Evolutionary conservation across 306 rosid species (phyloP), one percentile per base, ranked within the genome.

Genomic region (Cucurbita pepo): DNA sequence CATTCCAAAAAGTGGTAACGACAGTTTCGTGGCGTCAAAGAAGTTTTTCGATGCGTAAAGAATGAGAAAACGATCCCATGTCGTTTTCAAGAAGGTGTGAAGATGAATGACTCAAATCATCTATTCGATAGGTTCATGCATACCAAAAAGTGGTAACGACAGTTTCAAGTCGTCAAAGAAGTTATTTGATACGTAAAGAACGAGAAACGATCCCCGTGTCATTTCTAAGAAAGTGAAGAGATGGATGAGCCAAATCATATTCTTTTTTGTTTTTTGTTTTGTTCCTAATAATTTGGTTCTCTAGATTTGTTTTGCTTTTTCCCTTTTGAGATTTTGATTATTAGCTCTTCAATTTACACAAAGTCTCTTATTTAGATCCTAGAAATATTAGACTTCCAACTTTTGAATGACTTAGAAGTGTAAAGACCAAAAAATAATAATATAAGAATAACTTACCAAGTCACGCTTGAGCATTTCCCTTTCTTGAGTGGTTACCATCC

Each of bases 381-480:
- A 54, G 3, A 1, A 5, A 54, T 8, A 7, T 18, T 54, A 18
- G 30, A 52, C 21, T 52, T 6, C 21, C 18, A 16, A 52, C 7
- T n/a, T 52, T 38, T 62, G 48, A 38, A 8, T 37, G 48, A 38
- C 44, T 56, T 56, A 10, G 4, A 11, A 57, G n/a, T 2, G 38
- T 21, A 56, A 56, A 22, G 62, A 56, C 37, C 16, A 30, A 10
- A 40, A 37, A 37, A 19, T 12, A 65, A 41, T 47, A 47, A 47
- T 10, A 10, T 30, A 73, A 22, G 21, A 63, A 34, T 11, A 47
- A 76, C 87, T 53, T 77, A 94, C 99, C 96, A 91, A 80, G 72
- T 90, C 92, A 59, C 76, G 77, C 83, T 86, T 82, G 45, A 94
- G 90, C 75, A 77, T 65, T 69, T 83, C 83, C 76, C 81, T 89